phyloP scores from a whole-genome alignment of 1,284 basidiomycete genomes.

The Rhodotorula glutinis region DNA sequence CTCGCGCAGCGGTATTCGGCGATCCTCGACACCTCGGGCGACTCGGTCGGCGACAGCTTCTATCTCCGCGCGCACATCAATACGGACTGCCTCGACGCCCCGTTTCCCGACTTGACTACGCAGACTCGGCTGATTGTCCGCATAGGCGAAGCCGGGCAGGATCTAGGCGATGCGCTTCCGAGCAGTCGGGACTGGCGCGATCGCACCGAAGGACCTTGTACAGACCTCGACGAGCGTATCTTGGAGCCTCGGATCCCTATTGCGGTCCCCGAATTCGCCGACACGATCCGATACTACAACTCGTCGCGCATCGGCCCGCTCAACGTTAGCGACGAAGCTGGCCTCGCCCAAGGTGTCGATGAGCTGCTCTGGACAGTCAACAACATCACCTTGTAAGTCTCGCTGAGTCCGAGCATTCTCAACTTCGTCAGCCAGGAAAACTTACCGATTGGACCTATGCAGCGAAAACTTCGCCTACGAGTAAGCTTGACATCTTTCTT shows the following conservation, averaged over 20 bases:
- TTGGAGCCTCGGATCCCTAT: background rate
- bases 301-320: slow-evolving; percentile 24
- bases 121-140: slow-evolving; percentile 36
- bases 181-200: slow-evolving; percentile 40
- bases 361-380: slow-evolving; percentile 42
- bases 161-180: slow-evolving; percentile 23
- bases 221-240: slow-evolving; percentile 40
- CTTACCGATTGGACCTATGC: background rate
- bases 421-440: background rate
- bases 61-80: slow-evolving; percentile 45
- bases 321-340: background rate
- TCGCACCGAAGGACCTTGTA: slow-evolving; percentile 15
- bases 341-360: slow-evolving; percentile 14
- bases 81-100: slow-evolving; percentile 18
- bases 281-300: slow-evolving; percentile 36
- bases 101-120: slow-evolving; percentile 22
- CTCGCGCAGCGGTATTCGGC: slow-evolving; percentile 48
- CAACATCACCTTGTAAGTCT: slow-evolving; percentile 36
- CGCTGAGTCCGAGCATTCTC: background rate
- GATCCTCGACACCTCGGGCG: slow-evolving; percentile 44
- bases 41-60: slow-evolving; percentile 42
- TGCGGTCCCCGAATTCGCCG: slow-evolving; percentile 31
- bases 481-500: background rate
- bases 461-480: slow-evolving; percentile 16
- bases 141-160: slow-evolving; percentile 32